Evolutionary conservation across 768 basidiomycete genomes (phyloP).

Genomic region (Serendipita sp.): DNA sequence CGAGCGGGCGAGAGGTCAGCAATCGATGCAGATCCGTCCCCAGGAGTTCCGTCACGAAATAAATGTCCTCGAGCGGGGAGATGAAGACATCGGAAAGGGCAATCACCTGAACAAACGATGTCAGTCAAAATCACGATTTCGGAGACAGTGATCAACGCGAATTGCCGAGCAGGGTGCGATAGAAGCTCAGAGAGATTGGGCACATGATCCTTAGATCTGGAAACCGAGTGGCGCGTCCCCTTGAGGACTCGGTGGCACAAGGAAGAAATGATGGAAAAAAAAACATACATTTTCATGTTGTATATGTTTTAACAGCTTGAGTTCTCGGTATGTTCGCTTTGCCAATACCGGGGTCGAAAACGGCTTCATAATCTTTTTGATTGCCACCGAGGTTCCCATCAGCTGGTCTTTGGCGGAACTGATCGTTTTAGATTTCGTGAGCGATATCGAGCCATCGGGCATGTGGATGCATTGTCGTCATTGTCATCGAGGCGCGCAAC

Average conservation of each 20-base stretch:
- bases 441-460: too few relatives aligned
- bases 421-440: background rate
- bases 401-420: constrained; percentile 94
- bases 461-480: constrained; percentile 2
- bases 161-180: background rate
- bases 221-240: too few relatives aligned
- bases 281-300: constrained; percentile 86
- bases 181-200: background rate
- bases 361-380: constrained; percentile 99
- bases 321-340: constrained; percentile 94
- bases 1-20: constrained; percentile 87
- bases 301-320: constrained; percentile 96
- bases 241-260: background rate
- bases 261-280: background rate
- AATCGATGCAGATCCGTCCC: constrained; percentile 97
- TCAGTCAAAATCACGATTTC: background rate
- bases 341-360: constrained; percentile 97
- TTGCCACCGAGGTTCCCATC: constrained; percentile 83
- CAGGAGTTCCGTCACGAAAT: constrained; percentile 91
- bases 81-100: constrained; percentile 98
- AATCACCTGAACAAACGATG: constrained; percentile 58
- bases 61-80: constrained; percentile 98
- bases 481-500: background rate
- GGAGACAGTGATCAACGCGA: background rate
- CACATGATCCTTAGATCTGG: background rate